Percentiles rank a stretch among this genome's conserved stretches.
Conservation (phyloP, 768 basidiomycete species). For the Dioszegia aurantiaca region DNA sequence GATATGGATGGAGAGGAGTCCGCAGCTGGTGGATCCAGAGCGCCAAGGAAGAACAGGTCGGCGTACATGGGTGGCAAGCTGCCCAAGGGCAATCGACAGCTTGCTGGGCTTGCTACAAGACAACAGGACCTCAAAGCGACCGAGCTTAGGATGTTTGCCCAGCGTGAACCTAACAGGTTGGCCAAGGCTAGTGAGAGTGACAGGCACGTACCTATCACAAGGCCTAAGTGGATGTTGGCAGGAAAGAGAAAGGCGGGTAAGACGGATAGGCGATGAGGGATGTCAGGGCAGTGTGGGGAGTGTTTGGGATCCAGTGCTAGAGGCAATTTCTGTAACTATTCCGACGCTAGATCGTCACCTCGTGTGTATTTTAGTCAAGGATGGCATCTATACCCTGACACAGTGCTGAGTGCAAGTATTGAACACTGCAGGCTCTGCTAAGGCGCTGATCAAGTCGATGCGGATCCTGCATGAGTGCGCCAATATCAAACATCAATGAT, state of each 20-base stretch:
- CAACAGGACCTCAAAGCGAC: conserved; percentile 77
- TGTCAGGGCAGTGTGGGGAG: no score
- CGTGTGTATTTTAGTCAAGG: conserved; percentile 5
- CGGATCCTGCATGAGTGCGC: no score
- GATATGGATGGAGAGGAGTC: conserved; percentile 53
- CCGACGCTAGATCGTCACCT: conserved; percentile 5
- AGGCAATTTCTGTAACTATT: background rate
- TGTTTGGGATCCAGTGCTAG: no score
- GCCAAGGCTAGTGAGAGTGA: conserved; percentile 83
- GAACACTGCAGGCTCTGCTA: no score
- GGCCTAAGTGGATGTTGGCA: conserved; percentile 51
- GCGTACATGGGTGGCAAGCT: conserved; percentile 29
- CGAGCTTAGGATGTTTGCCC: conserved; percentile 79
- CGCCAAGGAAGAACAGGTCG: conserved; percentile 54
- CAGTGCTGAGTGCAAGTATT: background rate
- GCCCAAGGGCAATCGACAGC: conserved; percentile 66
- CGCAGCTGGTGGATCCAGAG: conserved; percentile 36
- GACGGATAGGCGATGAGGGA: conserved; percentile 46
- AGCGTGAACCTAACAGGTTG: conserved; percentile 78
- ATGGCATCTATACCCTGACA: conserved; percentile 3
- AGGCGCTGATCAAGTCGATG: no score
- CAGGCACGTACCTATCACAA: conserved; percentile 52
- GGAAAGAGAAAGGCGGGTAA: conserved; percentile 52
- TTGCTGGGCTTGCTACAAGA: conserved; percentile 73
- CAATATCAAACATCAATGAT: background rate